A percentile compares a stretch with the other conserved stretches of the same genome.
Conservation (phyloP, 1,284 basidiomycete species). For the Fereydounia khargensis region DNA sequence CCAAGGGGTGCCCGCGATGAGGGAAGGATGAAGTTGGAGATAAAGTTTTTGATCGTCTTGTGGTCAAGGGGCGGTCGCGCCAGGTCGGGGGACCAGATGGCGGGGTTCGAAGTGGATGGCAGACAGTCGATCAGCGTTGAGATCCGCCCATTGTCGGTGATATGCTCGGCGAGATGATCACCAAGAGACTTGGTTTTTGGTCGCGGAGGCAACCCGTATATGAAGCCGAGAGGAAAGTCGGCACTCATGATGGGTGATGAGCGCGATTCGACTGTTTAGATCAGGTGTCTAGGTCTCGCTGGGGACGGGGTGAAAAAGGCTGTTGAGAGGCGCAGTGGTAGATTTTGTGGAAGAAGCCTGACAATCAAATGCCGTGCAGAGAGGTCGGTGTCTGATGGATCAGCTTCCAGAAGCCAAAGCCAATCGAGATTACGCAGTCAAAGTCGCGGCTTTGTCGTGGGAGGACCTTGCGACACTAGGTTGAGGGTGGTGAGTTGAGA, state of each 20-base stretch:
- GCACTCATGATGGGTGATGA: conserved; percentile 39
- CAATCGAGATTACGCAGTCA: too few species aligned
- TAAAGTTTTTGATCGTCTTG: conserved; percentile 47
- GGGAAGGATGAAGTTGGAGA: conserved; percentile 48
- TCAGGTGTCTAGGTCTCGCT: too few species aligned
- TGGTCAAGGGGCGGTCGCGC: conserved; percentile 52
- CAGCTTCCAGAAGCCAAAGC: too few species aligned
- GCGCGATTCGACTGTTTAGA: too few species aligned
- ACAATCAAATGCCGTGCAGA: too few species aligned
- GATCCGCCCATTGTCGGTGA: conserved; percentile 54
- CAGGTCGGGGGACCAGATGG: conserved; percentile 54
- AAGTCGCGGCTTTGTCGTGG: too few species aligned
- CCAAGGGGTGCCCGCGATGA: conserved; percentile 28
- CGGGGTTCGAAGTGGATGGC: conserved; percentile 47
- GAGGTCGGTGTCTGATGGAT: too few species aligned
- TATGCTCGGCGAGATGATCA: conserved; percentile 48
- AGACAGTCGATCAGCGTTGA: conserved; percentile 50
- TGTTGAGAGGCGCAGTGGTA: too few species aligned
- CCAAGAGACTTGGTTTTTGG: conserved; percentile 46
- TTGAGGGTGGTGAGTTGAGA: too few species aligned
- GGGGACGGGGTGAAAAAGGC: too few species aligned
- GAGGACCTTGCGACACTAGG: too few species aligned
- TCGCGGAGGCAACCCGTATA: conserved; percentile 44
- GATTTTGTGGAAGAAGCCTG: too few species aligned
- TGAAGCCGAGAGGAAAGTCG: conserved; percentile 47